Percentiles rank a stretch among this genome's conserved stretches.
Conservation (phyloP, 306 rosid genomes). For the Crotalaria pallida region DNA sequence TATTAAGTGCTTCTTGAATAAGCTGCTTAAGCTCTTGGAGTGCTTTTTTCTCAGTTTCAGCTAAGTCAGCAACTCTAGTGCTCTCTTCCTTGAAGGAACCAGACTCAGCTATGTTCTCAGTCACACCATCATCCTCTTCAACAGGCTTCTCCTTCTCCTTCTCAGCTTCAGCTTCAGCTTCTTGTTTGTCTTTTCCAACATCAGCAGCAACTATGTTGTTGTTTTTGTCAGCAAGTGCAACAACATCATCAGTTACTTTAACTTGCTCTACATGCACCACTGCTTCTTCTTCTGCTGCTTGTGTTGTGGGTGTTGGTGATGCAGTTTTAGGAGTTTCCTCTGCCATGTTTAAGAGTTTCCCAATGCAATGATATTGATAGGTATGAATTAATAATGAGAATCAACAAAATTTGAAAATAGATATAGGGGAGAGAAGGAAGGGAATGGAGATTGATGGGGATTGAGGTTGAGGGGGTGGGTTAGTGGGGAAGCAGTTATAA, state of each 20-base stretch:
- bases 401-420: slow-evolving; percentile 3
- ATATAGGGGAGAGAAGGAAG: neutral
- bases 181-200: neutral
- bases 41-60: slow-evolving; percentile 50
- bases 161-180: neutral
- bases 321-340: slow-evolving; percentile 28
- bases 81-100: slow-evolving; percentile 62
- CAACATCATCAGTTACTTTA: slow-evolving; percentile 22
- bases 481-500: slow-evolving; percentile 14
- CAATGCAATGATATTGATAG: neutral
- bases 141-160: neutral
- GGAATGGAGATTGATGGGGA: neutral
- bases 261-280: slow-evolving; percentile 1
- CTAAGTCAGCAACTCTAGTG: slow-evolving; percentile 45
- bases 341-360: slow-evolving; percentile 30
- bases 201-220: neutral
- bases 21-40: slow-evolving; percentile 50
- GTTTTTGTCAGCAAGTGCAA: slow-evolving; percentile 7
- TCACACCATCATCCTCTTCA: neutral
- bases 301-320: neutral
- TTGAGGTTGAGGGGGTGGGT: neutral
- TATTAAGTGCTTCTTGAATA: slow-evolving; percentile 48
- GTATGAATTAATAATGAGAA: neutral
- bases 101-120: slow-evolving; percentile 22
- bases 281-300: slow-evolving; percentile 14